A percentile compares a stretch with the other conserved stretches of the same genome.
phyloP scores from a whole-genome alignment of 2,329 filamentous ascomycete species.

The Atkinsonella hypoxylon region DNA sequence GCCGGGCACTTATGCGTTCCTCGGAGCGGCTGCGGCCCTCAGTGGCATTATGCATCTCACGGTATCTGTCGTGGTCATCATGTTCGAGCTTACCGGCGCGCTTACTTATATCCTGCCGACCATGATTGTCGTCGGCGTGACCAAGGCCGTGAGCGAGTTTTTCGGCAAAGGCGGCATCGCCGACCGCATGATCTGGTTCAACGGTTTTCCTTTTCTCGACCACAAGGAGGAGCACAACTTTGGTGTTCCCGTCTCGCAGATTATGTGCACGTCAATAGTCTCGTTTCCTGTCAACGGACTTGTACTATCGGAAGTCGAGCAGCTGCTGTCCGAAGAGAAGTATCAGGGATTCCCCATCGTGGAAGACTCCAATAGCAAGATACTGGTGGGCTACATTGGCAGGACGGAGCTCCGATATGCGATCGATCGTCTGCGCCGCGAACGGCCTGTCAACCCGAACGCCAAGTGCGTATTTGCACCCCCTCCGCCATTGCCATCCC shows the following conservation, averaged over 20 bases:
- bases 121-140: constrained; percentile 97
- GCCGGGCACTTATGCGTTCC: constrained; percentile 90
- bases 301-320: constrained; percentile 64
- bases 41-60: constrained; percentile 98
- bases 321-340: constrained; percentile 61
- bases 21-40: constrained; percentile 82
- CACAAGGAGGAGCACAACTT: constrained; percentile 97
- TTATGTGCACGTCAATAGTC: constrained; percentile 71
- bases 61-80: constrained; percentile 93
- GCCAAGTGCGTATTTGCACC: constrained; percentile 64
- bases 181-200: constrained; percentile 98
- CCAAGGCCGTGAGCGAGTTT: constrained; percentile 80
- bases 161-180: constrained; percentile 96
- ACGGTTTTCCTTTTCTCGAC: constrained; percentile 91
- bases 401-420: constrained; percentile 86
- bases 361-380: constrained; percentile 57
- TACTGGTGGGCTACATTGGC: constrained; percentile 82
- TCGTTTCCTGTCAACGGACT: constrained; percentile 64
- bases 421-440: constrained; percentile 64
- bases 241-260: constrained; percentile 81
- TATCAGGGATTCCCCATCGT: constrained; percentile 93
- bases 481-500: constrained; percentile 13
- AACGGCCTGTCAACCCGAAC: constrained; percentile 51
- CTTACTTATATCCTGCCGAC: constrained; percentile 94
- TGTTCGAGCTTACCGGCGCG: constrained; percentile 98